These are phyloP conservation scores for Elaeagnus macrophylla DNA, from an alignment of 306 rosid genomes.

Conservation along the genomic window DNA sequence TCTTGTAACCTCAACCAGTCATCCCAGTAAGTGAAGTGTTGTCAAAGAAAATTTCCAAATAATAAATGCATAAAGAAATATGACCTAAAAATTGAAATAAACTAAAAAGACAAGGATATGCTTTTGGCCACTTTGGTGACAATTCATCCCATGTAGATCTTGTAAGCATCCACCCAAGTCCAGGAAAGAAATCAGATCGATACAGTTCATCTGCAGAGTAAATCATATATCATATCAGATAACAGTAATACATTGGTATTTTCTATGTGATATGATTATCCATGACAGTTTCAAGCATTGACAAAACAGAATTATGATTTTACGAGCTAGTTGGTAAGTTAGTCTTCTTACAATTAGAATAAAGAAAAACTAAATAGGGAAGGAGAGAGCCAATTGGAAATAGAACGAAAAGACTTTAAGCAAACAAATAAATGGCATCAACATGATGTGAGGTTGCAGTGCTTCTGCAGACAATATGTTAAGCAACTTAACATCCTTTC, in stretches of 20 bases:
- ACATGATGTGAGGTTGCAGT: no score
- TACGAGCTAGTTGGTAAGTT: not conserved
- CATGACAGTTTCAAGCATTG: not conserved
- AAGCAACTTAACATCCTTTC: no score
- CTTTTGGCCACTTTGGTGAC: conserved; percentile 99
- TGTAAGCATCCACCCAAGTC: conserved; percentile 92
- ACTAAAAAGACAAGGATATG: conserved; percentile 73
- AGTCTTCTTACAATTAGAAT: not conserved
- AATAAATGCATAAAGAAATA: conserved; percentile 16
- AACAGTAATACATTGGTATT: not conserved
- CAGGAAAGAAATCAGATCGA: conserved; percentile 95
- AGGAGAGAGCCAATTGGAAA: not conserved
- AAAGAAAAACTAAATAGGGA: not conserved
- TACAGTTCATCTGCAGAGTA: conserved; percentile 61
- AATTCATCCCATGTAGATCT: conserved; percentile 90
- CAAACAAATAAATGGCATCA: no score
- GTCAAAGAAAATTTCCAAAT: conserved; percentile 55
- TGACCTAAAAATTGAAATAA: conserved; percentile 14
- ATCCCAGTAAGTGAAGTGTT: conserved; percentile 83
- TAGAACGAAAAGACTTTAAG: not conserved
- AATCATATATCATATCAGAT: conserved; percentile 16
- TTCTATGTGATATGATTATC: not conserved
- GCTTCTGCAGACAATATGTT: no score
- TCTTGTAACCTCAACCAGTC: conserved; percentile 91
- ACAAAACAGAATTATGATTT: not conserved